Evolutionary conservation across 2,329 filamentous ascomycete species (phyloP), one percentile per base, ranked within the genome.

Genomic region (Talaromyces sp.): DNA sequence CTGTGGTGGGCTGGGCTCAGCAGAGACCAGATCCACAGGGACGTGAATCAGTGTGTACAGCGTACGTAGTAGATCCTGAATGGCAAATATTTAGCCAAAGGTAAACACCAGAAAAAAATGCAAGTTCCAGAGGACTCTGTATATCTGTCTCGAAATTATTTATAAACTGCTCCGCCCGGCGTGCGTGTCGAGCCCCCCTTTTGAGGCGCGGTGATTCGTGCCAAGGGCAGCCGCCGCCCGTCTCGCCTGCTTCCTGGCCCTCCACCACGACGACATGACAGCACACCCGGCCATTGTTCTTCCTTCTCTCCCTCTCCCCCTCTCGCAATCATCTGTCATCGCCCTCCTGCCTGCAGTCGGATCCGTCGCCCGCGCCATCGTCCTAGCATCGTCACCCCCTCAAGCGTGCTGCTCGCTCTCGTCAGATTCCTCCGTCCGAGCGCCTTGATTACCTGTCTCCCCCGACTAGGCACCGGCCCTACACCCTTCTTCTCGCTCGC

Each of bases 181-280:
- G 43, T 46, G 43, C 43, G 43, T 46, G 43, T 46, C 43, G 43
- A 46, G 43, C 53, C 55, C 64, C 67, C 66, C 67, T 67, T 64
- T 68, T 67, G 64, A 67, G 35, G 35, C 41, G 43, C 52, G 56
- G 43, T 24, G 24, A 11, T 24, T 46, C 43, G 43, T 46, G 43
- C 43, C 43, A 46, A 46, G 43, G 43, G 43, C 10, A 46, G 41
- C 41, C 41, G 19, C 32, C 32, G 32, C 35, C 35, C 35, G 35
- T 38, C 35, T 38, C 35, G 43, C 43, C 43, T 46, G 43, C 43
- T 24, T 46, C 43, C 8, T 21, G 43, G 17, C 43, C 43, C 43
- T 46, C 43, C 43, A 46, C 43, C 43, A 46, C n/a, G 41, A 46
- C n/a, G 41, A 11, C 43, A 46, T 46, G 43, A 46, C 43, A 46